Evolutionary conservation across 345 rosid genomes (phyloP).

Genomic region (Populus simonii): DNA sequence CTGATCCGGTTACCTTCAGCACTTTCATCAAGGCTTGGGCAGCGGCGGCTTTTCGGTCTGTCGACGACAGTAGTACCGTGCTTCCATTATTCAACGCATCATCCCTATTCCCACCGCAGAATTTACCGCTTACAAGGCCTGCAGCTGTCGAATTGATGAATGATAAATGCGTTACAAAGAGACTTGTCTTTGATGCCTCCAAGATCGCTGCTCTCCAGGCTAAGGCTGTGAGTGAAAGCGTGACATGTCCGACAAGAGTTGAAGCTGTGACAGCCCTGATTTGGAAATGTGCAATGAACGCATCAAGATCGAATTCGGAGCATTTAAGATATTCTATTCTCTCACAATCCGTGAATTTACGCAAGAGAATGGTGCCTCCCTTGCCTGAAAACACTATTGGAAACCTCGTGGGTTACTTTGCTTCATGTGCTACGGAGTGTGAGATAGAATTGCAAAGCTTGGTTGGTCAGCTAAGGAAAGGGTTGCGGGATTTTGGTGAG

Average conservation of each 20-base stretch:
- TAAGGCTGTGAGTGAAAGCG: constrained; percentile 8
- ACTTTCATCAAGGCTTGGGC: constrained; percentile 19
- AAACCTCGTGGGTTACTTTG: constrained; percentile 14
- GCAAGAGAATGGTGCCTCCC: neutral
- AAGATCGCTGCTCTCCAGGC: constrained; percentile 11
- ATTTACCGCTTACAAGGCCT: neutral
- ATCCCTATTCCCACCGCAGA: constrained; percentile 2
- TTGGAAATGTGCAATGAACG: constrained; percentile 24
- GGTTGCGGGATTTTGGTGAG: constrained; percentile 1
- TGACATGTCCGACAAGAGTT: constrained; percentile 18
- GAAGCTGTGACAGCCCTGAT: constrained; percentile 24
- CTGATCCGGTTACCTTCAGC: constrained; percentile 1
- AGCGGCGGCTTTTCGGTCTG: neutral
- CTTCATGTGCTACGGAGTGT: constrained; percentile 2
- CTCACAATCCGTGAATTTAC: constrained; percentile 14
- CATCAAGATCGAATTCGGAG: constrained; percentile 3
- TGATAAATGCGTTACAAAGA: neutral
- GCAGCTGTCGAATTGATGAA: neutral
- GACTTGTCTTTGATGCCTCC: constrained; percentile 13
- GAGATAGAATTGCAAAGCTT: constrained; percentile 21
- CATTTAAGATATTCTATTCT: constrained; percentile 1
- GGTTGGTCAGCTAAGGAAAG: constrained; percentile 24
- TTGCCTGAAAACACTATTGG: constrained; percentile 9
- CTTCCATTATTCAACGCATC: neutral
- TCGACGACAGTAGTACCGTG: neutral